These are phyloP conservation scores for Rhodosorus marinus DNA, from an alignment of 23 red algal species.

Conservation along the genomic window DNA sequence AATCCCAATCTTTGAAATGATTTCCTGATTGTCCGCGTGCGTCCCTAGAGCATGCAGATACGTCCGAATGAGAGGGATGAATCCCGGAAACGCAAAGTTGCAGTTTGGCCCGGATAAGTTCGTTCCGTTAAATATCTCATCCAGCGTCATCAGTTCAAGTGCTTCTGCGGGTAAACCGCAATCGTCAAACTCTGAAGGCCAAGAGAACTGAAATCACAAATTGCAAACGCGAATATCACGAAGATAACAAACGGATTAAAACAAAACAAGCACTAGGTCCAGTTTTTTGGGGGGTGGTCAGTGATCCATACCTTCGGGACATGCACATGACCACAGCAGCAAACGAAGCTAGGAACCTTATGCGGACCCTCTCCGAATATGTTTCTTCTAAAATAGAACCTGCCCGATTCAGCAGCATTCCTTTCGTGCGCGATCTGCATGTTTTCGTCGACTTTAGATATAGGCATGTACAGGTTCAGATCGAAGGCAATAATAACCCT, in stretches of 20 bases:
- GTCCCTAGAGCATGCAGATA: constrained; percentile 85
- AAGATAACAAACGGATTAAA: too few species aligned
- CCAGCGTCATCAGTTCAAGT: constrained; percentile 54
- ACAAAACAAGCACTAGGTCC: too few species aligned
- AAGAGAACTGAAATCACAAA: constrained; percentile 1
- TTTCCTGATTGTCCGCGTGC: constrained; percentile 28
- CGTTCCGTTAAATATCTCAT: constrained; percentile 97
- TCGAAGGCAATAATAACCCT: constrained; percentile 88
- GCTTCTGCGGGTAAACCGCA: constrained; percentile 48
- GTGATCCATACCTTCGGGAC: too few species aligned
- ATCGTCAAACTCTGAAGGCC: background rate
- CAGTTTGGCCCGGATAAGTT: constrained; percentile 29
- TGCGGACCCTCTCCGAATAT: constrained; percentile 29
- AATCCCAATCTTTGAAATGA: constrained; percentile 11
- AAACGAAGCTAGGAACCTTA: constrained; percentile 18
- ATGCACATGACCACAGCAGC: constrained; percentile 69
- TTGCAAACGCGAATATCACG: too few species aligned
- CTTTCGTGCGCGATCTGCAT: constrained; percentile 60
- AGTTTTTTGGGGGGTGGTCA: too few species aligned
- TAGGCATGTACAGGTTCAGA: constrained; percentile 96
- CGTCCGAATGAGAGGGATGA: constrained; percentile 70
- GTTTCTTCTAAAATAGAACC: constrained; percentile 81
- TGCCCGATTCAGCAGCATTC: constrained; percentile 16
- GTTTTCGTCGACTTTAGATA: constrained; percentile 75
- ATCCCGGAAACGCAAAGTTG: constrained; percentile 61